Evolutionary conservation across 768 basidiomycete species (phyloP), one percentile per base, ranked within the genome.

Genomic region (Mycena vitilis): DNA sequence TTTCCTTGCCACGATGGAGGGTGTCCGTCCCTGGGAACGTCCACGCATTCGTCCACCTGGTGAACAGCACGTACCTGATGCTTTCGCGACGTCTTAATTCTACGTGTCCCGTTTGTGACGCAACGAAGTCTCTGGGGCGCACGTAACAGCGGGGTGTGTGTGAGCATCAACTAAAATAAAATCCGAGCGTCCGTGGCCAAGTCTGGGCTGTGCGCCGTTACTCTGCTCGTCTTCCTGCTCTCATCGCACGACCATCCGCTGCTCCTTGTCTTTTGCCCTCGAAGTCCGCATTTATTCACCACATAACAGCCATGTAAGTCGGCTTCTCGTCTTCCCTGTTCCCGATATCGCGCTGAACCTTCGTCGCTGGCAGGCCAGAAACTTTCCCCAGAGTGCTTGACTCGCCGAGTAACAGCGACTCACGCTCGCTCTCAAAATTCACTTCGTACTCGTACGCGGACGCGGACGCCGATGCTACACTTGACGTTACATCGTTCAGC

Each of bases 91-190:
- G 68, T 64, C 62, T 69, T 69, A 30, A 54, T 61, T 11, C 59
- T 65, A 69, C 68, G 68, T 69, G 52, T 15, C 54, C 48, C 36
- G 34, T 57, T 51, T 59, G 56, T 68, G 67, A 68, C 67, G 67
- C 58, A 68, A 45, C 37, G 62, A 63, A 68, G 56, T 68, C 52
- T 62, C 66, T 55, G 23, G n/a, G 44, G 36, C 53, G 59, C 45
- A 69, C 68, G 68, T 69, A 69, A 69, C 30, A 65, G 60, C 54
- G 63, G 63, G 40, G 57, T 30, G 59, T 62, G 59, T 69, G 68
- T 12, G 55, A 69, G 68, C 68, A 56, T 65, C 61, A 53, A 68
- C 63, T 65, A 65, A 65, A 65, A 69, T 69, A 69, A 69, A 69
- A 69, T 69, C 62, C 68, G 68, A 69, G 63, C 51, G 36, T 65